These are phyloP conservation scores for Hypseocharis bilobata DNA, from an alignment of 441 rosid genomes.

Conservation along the genomic window DNA sequence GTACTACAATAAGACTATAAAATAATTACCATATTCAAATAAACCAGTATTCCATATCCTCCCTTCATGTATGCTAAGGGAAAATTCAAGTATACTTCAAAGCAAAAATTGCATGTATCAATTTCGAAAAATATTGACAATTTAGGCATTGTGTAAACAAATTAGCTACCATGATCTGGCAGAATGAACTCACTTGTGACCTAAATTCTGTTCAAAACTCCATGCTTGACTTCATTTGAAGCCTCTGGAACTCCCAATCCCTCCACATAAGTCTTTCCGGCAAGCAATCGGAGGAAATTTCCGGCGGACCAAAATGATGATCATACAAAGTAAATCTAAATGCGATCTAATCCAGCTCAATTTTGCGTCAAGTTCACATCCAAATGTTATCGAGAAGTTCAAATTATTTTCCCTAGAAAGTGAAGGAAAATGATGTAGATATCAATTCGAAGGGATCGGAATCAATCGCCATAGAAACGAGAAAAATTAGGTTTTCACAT, in stretches of 20 bases:
- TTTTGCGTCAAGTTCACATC: too few relatives aligned
- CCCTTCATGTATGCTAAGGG: too few relatives aligned
- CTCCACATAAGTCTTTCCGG: neutral
- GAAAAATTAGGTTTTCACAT: neutral
- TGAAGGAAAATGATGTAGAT: neutral
- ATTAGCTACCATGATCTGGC: too few relatives aligned
- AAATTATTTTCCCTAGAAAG: neutral
- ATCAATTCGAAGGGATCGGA: neutral
- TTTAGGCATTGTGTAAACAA: neutral
- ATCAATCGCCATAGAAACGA: neutral
- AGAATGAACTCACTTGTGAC: neutral
- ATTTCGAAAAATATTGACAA: too few relatives aligned
- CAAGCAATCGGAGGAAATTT: neutral
- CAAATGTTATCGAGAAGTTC: neutral
- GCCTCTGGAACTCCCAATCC: neutral
- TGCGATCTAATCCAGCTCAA: too few relatives aligned
- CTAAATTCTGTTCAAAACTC: neutral
- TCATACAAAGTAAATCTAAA: neutral
- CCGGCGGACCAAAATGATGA: neutral
- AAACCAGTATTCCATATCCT: too few relatives aligned
- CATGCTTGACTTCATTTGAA: neutral
- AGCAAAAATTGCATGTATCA: too few relatives aligned
- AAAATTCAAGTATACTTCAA: neutral
- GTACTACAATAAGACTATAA: neutral
- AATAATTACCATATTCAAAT: neutral